Conservation (phyloP, 441 rosid genomes). For the Bruguiera hainesii region DNA sequence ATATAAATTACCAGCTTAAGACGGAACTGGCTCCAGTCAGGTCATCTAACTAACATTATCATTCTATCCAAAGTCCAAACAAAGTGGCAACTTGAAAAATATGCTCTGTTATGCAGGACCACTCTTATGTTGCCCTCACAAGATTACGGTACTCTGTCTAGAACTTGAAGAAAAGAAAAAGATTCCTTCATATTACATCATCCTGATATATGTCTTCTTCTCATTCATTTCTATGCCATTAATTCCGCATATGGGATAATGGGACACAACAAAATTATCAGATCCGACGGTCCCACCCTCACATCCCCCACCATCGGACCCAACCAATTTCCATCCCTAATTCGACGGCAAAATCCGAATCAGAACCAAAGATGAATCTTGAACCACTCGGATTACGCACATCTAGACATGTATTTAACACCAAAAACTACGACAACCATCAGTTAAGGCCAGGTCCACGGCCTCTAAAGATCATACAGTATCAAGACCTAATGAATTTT, state of each 20-base stretch:
- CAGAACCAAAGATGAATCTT: conserved; percentile 8
- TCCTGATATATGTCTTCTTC: conserved; percentile 24
- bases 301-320: conserved; percentile 27
- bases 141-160: conserved; percentile 23
- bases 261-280: conserved; percentile 23
- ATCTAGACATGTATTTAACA: too few species aligned
- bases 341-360: conserved; percentile 19
- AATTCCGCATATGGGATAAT: conserved; percentile 32
- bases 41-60: conserved; percentile 15
- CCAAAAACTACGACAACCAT: too few species aligned
- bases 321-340: conserved; percentile 27
- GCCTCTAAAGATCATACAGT: too few species aligned
- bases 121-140: conserved; percentile 9
- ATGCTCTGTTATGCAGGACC: conserved; percentile 16
- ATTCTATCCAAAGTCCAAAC: conserved; percentile 5
- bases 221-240: conserved; percentile 28
- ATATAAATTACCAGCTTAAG: conserved; percentile 13
- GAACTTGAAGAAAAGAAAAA: conserved; percentile 21
- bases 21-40: conserved; percentile 20
- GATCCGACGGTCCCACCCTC: conserved; percentile 45
- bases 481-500: too few species aligned
- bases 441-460: too few species aligned
- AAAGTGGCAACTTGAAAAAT: conserved; percentile 12
- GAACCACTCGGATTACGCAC: neutral
- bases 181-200: conserved; percentile 35